Conservation (phyloP, 78 protist genomes). For the Bodo saltans region DNA sequence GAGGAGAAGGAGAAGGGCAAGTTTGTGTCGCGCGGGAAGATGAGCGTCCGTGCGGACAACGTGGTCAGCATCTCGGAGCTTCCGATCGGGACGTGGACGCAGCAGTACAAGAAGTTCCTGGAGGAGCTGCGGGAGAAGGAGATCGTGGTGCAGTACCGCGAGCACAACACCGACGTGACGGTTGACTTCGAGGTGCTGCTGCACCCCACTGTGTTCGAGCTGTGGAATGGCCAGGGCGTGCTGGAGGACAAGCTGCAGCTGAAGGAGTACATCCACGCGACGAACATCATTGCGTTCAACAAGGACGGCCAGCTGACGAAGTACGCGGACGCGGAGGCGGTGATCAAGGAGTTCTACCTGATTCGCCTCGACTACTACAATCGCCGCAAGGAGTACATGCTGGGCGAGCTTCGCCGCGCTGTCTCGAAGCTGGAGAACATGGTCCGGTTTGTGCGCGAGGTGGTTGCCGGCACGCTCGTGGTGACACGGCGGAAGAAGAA, state of each 20-base stretch:
- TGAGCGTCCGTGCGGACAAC: background rate
- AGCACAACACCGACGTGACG: slow-evolving; percentile 81
- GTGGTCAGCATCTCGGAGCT: slow-evolving; percentile 36
- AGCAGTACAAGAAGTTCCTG: slow-evolving; percentile 68
- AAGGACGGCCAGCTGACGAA: slow-evolving; percentile 60
- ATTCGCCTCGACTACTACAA: slow-evolving; percentile 69
- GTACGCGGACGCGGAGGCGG: slow-evolving; percentile 58
- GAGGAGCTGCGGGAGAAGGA: slow-evolving; percentile 33
- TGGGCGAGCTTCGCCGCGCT: slow-evolving; percentile 19
- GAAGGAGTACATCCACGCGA: slow-evolving; percentile 5
- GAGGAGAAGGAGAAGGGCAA: background rate
- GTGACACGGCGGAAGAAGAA: slow-evolving; percentile 49
- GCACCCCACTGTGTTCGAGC: background rate
- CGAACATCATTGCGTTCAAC: slow-evolving; percentile 85
- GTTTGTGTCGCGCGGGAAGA: background rate
- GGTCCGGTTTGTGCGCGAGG: slow-evolving; percentile 72
- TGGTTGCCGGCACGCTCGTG: slow-evolving; percentile 52
- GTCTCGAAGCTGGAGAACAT: slow-evolving; percentile 54
- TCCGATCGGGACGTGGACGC: slow-evolving; percentile 43
- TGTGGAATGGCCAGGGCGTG: background rate
- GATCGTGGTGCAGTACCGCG: slow-evolving; percentile 57
- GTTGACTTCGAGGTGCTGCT: slow-evolving; percentile 45
- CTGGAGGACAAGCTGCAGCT: slow-evolving; percentile 6
- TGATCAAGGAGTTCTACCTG: slow-evolving; percentile 72
- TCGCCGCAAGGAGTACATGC: slow-evolving; percentile 55